Percentiles rank a stretch among this genome's conserved stretches.
These are phyloP conservation scores for Cylindrotheca fusiformis DNA, from an alignment of 108 stramenopile species.

Conservation along the genomic window DNA sequence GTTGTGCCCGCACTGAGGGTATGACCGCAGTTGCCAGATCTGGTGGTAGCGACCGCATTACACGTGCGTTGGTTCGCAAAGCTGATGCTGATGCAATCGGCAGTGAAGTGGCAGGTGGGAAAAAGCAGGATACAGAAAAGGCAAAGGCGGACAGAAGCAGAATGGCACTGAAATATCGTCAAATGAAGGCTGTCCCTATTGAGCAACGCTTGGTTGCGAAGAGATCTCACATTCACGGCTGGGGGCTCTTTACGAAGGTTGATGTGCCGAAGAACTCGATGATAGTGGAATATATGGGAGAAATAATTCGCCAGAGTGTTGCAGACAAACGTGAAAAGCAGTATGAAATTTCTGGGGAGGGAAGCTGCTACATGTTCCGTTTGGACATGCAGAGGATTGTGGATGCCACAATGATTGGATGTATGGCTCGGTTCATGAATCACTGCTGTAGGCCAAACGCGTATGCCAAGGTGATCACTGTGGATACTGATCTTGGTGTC, in stretches of 20 bases:
- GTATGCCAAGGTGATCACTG: slow-evolving; percentile 81
- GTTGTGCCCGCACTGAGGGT: slow-evolving; percentile 72
- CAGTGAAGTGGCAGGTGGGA: slow-evolving; percentile 14
- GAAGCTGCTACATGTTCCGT: slow-evolving; percentile 90
- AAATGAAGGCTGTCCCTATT: slow-evolving; percentile 62
- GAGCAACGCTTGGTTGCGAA: slow-evolving; percentile 58
- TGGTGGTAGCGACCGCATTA: slow-evolving; percentile 64
- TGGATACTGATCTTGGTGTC: slow-evolving; percentile 48
- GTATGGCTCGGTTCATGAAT: slow-evolving; percentile 93
- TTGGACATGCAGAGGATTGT: slow-evolving; percentile 81
- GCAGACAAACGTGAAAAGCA: slow-evolving; percentile 79
- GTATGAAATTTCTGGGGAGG: slow-evolving; percentile 85
- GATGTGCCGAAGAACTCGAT: slow-evolving; percentile 68
- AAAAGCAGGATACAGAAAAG: slow-evolving; percentile 27
- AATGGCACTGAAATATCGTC: slow-evolving; percentile 45
- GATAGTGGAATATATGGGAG: slow-evolving; percentile 80
- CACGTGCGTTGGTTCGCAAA: slow-evolving; percentile 60
- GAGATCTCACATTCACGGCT: slow-evolving; percentile 87
- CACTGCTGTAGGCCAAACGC: slow-evolving; percentile 90
- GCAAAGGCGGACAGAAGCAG: slow-evolving; percentile 41
- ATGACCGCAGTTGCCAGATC: slow-evolving; percentile 44
- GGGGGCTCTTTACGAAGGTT: slow-evolving; percentile 84
- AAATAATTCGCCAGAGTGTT: slow-evolving; percentile 62
- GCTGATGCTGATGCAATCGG: slow-evolving; percentile 39
- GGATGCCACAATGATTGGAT: slow-evolving; percentile 87